Evolutionary conservation across 371 early-diverging fungal species (phyloP), one percentile per base, ranked within the genome.

Genomic region (Catenaria anguillulae): DNA sequence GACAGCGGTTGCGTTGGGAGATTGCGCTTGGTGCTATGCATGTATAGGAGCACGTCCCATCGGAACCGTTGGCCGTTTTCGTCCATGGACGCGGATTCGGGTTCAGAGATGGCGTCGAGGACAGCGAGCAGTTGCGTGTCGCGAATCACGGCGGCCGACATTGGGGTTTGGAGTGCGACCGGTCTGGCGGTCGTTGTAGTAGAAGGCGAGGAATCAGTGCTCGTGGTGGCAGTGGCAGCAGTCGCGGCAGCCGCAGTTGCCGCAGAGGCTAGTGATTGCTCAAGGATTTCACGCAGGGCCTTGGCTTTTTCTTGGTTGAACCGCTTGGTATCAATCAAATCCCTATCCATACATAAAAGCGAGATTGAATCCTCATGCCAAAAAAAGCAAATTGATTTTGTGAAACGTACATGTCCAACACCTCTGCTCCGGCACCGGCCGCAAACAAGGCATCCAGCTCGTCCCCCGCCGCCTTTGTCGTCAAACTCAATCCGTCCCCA

Each of bases 371-470:
- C n/a, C n/a, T n/a, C n/a, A n/a, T n/a, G n/a, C n/a, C n/a, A n/a
- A n/a, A n/a, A n/a, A n/a, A n/a, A n/a, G n/a, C n/a, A n/a, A n/a
- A n/a, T n/a, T n/a, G n/a, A n/a, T n/a, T n/a, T n/a, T n/a, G n/a
- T n/a, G n/a, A n/a, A n/a, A n/a, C n/a, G n/a, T n/a, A n/a, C n/a
- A n/a, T n/a, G n/a, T 24, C n/a, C 46, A n/a, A 19, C 23, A 17
- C 3, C n/a, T 56, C 24, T 8, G 37, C 10, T 2, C 23, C 37
- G 23, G 2, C 19, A 0, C 24, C 37, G 10, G 3, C 37, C n/a
- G 21, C 56, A 56, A 56, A 56, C n/a, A 56, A n/a, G n/a, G n/a
- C 23, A 21, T 37, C 56, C 3, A 56, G 37, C n/a, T 34, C 56
- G 23, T 56, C 26, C 23, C 37, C 56, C 3, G 13, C 8, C 33